Evolutionary conservation across 1,139 yeast species (phyloP).

Genomic region (Blastobotrys illinoisensis): DNA sequence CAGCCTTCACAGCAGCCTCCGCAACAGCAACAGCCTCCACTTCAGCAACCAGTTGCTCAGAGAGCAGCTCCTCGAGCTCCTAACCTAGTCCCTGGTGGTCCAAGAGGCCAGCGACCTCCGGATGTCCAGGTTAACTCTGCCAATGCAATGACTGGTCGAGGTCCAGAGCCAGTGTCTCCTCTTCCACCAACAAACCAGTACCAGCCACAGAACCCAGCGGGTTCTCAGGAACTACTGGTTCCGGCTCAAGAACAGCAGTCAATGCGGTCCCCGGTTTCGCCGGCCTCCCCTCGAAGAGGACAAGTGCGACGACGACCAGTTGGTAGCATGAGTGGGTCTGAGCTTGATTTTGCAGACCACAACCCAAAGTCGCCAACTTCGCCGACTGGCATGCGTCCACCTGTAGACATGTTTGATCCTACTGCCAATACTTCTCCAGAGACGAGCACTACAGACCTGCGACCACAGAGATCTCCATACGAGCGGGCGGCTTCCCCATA

Average conservation of each 20-base stretch:
- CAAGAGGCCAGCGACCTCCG: conserved; percentile 6
- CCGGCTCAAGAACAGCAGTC: neutral
- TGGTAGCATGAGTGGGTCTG: neutral
- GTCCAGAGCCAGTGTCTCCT: conserved; percentile 1
- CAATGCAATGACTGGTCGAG: neutral
- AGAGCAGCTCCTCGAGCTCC: conserved; percentile 11
- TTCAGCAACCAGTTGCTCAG: conserved; percentile 2
- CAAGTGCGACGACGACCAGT: neutral
- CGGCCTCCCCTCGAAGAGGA: neutral
- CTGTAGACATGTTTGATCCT: conserved; percentile 22
- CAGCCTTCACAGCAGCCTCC: conserved; percentile 1
- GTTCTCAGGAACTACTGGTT: neutral
- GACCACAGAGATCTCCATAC: conserved; percentile 6
- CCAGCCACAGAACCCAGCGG: neutral
- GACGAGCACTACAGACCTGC: conserved; percentile 1
- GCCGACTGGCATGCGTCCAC: neutral
- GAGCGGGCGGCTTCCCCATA: conserved; percentile 3
- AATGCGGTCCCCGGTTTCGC: neutral
- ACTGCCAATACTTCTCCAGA: conserved; percentile 14
- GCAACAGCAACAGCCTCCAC: conserved; percentile 3
- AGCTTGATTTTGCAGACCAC: neutral
- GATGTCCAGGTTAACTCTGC: neutral
- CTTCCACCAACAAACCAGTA: conserved; percentile 1
- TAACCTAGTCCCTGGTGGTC: conserved; percentile 5
- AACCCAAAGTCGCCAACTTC: neutral